A percentile compares a stretch with the other conserved stretches of the same genome.
Conservation (phyloP, 257 asterid species). For the Jasminum sambac region DNA sequence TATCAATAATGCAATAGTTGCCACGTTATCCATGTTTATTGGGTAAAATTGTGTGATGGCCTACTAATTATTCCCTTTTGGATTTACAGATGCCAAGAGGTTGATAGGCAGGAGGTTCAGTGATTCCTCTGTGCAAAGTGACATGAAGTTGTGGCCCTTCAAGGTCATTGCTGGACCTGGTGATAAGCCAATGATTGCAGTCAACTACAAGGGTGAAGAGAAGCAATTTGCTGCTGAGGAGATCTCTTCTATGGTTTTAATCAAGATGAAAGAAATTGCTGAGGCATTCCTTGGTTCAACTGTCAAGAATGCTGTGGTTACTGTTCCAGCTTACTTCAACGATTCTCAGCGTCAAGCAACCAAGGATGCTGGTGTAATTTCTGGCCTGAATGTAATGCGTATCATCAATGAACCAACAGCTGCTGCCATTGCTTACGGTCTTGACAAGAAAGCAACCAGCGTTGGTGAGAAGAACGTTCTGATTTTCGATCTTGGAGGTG, state of each 20-base stretch:
- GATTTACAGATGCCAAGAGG: constrained; percentile 4
- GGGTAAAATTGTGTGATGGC: background rate
- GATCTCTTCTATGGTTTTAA: constrained; percentile 1
- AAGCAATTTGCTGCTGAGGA: constrained; percentile 2
- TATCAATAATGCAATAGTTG: too few relatives aligned
- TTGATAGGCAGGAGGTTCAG: constrained; percentile 1
- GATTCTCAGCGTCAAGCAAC: constrained; percentile 3
- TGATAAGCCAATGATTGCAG: background rate
- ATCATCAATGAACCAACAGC: constrained; percentile 5
- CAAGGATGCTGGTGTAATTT: constrained; percentile 7
- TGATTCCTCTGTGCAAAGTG: background rate
- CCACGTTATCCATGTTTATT: background rate
- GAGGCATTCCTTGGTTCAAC: constrained; percentile 5
- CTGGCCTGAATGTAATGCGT: constrained; percentile 1
- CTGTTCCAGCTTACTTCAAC: background rate
- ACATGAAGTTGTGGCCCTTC: background rate
- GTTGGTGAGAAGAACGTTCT: constrained; percentile 4
- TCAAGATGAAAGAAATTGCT: background rate
- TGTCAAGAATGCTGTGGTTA: background rate
- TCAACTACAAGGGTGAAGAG: constrained; percentile 3
- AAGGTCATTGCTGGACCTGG: background rate
- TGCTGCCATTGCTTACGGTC: constrained; percentile 2
- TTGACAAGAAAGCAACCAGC: constrained; percentile 5
- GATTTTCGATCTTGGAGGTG: constrained; percentile 5
- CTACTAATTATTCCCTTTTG: background rate